These are phyloP conservation scores for Saposhnikovia divaricata DNA, from an alignment of 129 eudicot genomes.

Conservation along the genomic window DNA sequence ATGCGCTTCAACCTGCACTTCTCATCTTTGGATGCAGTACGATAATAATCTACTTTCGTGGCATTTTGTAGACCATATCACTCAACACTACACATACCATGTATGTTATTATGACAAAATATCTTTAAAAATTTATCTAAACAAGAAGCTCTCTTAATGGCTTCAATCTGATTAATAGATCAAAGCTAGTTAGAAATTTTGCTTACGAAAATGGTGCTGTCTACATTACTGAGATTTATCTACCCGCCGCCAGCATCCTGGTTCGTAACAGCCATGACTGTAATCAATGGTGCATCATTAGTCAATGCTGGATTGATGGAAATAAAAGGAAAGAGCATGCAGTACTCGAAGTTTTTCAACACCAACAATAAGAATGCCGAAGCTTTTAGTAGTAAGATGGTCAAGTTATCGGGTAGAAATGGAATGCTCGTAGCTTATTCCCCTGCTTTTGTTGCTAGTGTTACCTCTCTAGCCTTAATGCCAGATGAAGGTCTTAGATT, in stretches of 20 bases:
- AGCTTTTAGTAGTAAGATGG: background rate
- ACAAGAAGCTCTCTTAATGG: background rate
- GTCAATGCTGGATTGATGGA: conserved; percentile 24
- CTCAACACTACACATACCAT: background rate
- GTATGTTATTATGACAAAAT: too few species aligned
- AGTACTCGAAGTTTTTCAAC: conserved; percentile 24
- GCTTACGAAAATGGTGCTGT: conserved; percentile 1
- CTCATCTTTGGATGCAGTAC: background rate
- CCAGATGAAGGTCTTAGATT: conserved; percentile 40
- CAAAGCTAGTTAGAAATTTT: background rate
- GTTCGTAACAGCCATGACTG: conserved; percentile 24
- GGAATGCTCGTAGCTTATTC: conserved; percentile 26
- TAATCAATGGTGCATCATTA: conserved; percentile 9
- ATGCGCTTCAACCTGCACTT: background rate
- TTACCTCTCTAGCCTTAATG: conserved; percentile 24
- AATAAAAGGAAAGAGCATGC: conserved; percentile 28
- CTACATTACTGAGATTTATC: conserved; percentile 6
- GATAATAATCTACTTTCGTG: background rate
- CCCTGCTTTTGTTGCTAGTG: conserved; percentile 34
- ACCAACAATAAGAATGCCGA: conserved; percentile 6
- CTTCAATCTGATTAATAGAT: too few species aligned
- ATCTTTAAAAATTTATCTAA: background rate
- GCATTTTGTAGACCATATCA: background rate
- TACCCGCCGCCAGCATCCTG: conserved; percentile 27
- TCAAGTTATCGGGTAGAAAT: conserved; percentile 23